Evolutionary conservation across 2,329 filamentous ascomycete species (phyloP), one percentile per base, ranked within the genome.

Genomic region (Periconia sp.): DNA sequence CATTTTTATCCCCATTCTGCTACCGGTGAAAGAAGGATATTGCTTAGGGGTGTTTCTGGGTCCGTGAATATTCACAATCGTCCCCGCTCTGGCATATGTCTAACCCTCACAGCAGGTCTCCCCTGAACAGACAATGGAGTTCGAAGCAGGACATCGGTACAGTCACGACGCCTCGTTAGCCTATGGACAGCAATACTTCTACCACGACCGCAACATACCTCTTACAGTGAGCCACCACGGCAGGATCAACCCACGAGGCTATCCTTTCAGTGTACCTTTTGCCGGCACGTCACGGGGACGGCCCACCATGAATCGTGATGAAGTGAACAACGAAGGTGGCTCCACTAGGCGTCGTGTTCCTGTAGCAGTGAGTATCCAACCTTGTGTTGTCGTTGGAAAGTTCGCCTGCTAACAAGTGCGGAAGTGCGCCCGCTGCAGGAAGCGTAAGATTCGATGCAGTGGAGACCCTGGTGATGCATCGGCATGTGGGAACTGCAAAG

Each of bases 401-500:
- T 11, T 37, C 33, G 15, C 3, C 33, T 3, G 13, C 33, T 37
- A 13, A 37, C 33, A 37, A 14, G 33, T 37, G 3, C 13, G 33
- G 11, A 27, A 37, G 33, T 97, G 93, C 73, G 85, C 86, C 35
- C 86, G 93, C 61, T 97, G 93, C 75, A 86, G 93, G 56, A 92
- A 93, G 77, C 85, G 93, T 54, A 97, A 97, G 80, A 97, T 97
- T 65, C 88, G 91, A 63, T 97, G 93, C 77, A 96, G 90, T 66
- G 93, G 93, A 42, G 91, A 96, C 69, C 80, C 82, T 33, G 89
- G 89, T 31, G 85, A 88, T 65, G 89, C 88, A n/a, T 76, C 79
- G 40, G 86, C 87, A n/a, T 97, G 93, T 74, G 79, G 82, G 11
- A 96, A 92, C 72, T 97, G 93, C 78, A 88, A 85, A 65, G 85